Conservation (phyloP, 352 stramenopile genomes). For the Phytopythium litorale region DNA sequence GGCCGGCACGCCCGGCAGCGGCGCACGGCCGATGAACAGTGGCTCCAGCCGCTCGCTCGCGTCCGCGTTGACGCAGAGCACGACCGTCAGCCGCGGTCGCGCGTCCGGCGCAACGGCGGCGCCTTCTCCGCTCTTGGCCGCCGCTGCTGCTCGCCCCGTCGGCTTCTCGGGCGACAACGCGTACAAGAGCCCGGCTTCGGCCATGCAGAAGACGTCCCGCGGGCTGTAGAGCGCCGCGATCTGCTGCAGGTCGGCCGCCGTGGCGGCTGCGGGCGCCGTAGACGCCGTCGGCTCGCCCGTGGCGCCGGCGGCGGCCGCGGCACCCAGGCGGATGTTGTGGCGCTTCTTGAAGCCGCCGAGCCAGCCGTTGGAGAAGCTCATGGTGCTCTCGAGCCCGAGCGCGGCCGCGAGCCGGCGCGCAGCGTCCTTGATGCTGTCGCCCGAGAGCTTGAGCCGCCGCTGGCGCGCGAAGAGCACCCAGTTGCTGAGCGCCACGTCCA, state of each 20-base stretch:
- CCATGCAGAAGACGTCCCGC: slow-evolving; percentile 52
- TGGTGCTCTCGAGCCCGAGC: slow-evolving; percentile 39
- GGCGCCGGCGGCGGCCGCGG: slow-evolving; percentile 8
- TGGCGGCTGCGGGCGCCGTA: background rate
- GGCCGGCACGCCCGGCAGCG: slow-evolving; percentile 14
- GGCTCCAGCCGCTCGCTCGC: slow-evolving; percentile 50
- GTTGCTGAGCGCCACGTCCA: slow-evolving; percentile 59
- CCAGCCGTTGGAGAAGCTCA: slow-evolving; percentile 66
- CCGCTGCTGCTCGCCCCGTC: slow-evolving; percentile 17
- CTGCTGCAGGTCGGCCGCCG: slow-evolving; percentile 30
- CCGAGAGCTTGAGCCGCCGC: slow-evolving; percentile 45
- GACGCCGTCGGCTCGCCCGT: too few relatives aligned
- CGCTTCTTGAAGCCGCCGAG: slow-evolving; percentile 62
- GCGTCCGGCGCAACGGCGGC: slow-evolving; percentile 4
- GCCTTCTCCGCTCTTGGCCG: slow-evolving; percentile 13
- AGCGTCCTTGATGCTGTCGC: slow-evolving; percentile 61
- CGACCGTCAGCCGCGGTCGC: slow-evolving; percentile 23
- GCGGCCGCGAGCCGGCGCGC: slow-evolving; percentile 32
- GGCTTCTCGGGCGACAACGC: slow-evolving; percentile 48
- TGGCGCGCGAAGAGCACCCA: slow-evolving; percentile 51
- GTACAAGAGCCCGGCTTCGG: slow-evolving; percentile 49
- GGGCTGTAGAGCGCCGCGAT: slow-evolving; percentile 34
- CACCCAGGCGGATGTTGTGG: slow-evolving; percentile 49
- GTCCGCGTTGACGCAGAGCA: slow-evolving; percentile 44
- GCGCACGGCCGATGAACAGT: slow-evolving; percentile 41